phyloP scores from a whole-genome alignment of 208 protist species.

The Crithidia expoeki region DNA sequence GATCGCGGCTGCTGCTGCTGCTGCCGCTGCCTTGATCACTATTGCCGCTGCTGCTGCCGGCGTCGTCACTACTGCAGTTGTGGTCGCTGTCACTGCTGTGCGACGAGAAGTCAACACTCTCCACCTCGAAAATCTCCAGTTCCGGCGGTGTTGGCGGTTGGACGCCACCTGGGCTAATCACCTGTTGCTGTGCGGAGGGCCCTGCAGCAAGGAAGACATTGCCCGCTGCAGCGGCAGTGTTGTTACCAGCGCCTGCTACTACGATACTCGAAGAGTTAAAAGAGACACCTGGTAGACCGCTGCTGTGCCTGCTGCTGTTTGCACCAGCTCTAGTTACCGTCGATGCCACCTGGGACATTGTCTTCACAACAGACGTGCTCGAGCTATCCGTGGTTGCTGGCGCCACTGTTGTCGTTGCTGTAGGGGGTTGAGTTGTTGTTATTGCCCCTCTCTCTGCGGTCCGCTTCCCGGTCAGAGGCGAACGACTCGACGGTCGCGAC shows the following conservation, averaged over 20 bases:
- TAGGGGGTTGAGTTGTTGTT: not conserved
- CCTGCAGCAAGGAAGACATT: not conserved
- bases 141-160: not conserved
- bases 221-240: not conserved
- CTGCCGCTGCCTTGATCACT: not conserved
- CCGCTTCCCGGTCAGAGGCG: not conserved
- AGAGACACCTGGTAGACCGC: not conserved
- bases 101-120: not conserved
- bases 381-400: not conserved
- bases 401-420: not conserved
- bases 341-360: not conserved
- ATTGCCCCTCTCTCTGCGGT: not conserved
- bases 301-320: not conserved
- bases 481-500: not conserved
- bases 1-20: not conserved
- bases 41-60: not conserved
- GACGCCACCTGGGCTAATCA: not conserved
- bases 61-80: not conserved
- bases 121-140: slow-evolving; percentile 16
- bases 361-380: not conserved
- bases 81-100: not conserved
- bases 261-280: not conserved
- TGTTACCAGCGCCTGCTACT: not conserved
- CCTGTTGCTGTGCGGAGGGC: not conserved
- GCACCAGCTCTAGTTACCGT: not conserved